Evolutionary conservation across 176 grass and related monocot species (phyloP).

Genomic region (Triticum turgidum): DNA sequence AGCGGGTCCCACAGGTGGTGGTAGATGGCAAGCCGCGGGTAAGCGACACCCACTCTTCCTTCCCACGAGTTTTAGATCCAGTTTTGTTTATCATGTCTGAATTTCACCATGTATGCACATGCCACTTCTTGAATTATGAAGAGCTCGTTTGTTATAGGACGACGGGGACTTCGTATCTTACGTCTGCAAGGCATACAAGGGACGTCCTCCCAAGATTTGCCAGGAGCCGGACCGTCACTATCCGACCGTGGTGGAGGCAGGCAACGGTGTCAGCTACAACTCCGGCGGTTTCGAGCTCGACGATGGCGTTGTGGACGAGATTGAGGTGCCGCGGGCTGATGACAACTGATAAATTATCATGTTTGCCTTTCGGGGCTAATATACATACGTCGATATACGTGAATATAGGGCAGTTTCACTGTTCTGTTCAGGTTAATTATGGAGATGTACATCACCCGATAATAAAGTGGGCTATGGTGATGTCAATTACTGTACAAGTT

Average conservation of each 20-base stretch:
- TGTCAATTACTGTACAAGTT: too few relatives aligned
- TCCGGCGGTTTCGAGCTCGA: background rate
- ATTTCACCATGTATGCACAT: background rate
- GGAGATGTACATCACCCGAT: background rate
- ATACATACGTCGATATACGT: background rate
- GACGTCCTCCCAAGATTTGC: conserved; percentile 50
- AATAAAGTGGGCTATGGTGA: background rate
- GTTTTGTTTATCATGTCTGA: conserved; percentile 19
- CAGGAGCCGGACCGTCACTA: background rate
- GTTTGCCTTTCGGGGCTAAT: background rate
- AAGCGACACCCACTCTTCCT: background rate
- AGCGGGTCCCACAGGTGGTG: conserved; percentile 85
- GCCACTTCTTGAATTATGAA: background rate
- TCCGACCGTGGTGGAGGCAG: conserved; percentile 9
- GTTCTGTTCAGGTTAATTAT: background rate
- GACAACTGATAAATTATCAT: background rate
- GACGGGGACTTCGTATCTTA: conserved; percentile 62
- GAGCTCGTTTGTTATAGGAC: conserved; percentile 43
- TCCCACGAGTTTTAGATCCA: too few relatives aligned
- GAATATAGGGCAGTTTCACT: background rate
- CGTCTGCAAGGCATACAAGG: conserved; percentile 77
- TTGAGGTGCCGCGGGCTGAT: background rate
- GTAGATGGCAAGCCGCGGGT: conserved; percentile 74
- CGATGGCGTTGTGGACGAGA: background rate
- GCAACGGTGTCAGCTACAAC: conserved; percentile 33